phyloP scores from a whole-genome alignment of 208 protist species.

The Borovskyia barvae region DNA sequence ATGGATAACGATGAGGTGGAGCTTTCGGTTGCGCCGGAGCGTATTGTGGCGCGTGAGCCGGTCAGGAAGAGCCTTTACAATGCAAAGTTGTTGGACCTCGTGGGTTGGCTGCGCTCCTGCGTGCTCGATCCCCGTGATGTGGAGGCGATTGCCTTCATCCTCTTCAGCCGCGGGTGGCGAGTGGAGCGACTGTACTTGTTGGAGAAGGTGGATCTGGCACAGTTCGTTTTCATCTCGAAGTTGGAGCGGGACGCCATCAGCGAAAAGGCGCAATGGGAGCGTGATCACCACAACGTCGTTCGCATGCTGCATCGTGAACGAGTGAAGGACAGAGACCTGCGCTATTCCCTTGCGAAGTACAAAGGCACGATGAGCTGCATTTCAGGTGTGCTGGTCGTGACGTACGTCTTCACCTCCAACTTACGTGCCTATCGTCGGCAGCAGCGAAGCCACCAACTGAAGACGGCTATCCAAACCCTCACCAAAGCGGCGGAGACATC shows the following conservation, averaged over 20 bases:
- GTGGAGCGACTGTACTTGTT: constrained; percentile 71
- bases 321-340: constrained; percentile 52
- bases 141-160: constrained; percentile 65
- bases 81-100: constrained; percentile 59
- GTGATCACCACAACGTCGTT: constrained; percentile 47
- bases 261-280: constrained; percentile 69
- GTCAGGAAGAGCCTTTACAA: constrained; percentile 47
- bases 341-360: constrained; percentile 66
- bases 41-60: constrained; percentile 48
- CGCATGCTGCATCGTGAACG: constrained; percentile 45
- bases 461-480: constrained; percentile 33
- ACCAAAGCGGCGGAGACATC: constrained; percentile 8
- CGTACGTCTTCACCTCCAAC: constrained; percentile 59
- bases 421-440: constrained; percentile 42
- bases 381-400: constrained; percentile 45
- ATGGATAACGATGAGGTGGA: constrained; percentile 80
- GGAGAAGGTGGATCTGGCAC: constrained; percentile 65
- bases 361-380: constrained; percentile 65
- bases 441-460: constrained; percentile 50
- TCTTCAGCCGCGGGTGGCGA: constrained; percentile 80
- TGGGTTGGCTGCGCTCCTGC: constrained; percentile 69
- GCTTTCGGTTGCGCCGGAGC: constrained; percentile 58
- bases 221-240: constrained; percentile 39
- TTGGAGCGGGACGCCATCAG: constrained; percentile 31
- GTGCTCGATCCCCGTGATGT: constrained; percentile 64